Base-by-base conservation (phyloP, 306 rosid species). In the Morella rubra region DNA sequence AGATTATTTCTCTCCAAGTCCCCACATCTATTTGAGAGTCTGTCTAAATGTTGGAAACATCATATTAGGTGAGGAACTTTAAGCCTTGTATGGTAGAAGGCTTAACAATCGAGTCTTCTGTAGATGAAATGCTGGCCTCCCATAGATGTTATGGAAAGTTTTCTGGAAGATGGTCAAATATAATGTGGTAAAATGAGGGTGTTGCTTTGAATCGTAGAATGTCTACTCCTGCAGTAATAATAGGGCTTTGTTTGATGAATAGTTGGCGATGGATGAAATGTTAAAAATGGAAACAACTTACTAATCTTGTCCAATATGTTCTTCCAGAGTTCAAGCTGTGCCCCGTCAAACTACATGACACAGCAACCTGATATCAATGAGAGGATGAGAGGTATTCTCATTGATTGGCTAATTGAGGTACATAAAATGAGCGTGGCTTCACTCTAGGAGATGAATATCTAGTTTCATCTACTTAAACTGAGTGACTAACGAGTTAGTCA, bases 381-480 rank as follows among this genome's bases (percentile, higher is more conserved):
- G 74, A 84, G 80, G 71, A 88, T 88, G 91, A 88, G 91, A 83
- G 89, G 85, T 1, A 84, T 88, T 80, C 85, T 88, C 49, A 77
- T 88, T 22, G 91, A 88, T 81, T 84, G 91, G 91, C 86, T 88
- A 27, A 80, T 88, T 54, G 91, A 88, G 91, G 91, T 87, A 80
- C 14, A 45, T 22, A 70, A n/a, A 64, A 14, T 15, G 44, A 53
- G 44, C 50, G 15, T 8, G 58, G 18, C 42, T 69, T 51, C 50
- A 14, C 50, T 71, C 0, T 69, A 3, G 19, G 73, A 47, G n/a
- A 44, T 44, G n/a, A 10, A 32, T 19, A 47, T 20, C 1, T 11
- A 5, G 54, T 44, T 13, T 18, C 40, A 16, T 51, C 22, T 22
- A 42, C 6, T 72, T 51, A 1, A 72, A 32, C 13, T 72, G 58